Evolutionary conservation across 495 filamentous ascomycete species (phyloP), one percentile per base, ranked within the genome.

Genomic region (Penicillium waksmanii): DNA sequence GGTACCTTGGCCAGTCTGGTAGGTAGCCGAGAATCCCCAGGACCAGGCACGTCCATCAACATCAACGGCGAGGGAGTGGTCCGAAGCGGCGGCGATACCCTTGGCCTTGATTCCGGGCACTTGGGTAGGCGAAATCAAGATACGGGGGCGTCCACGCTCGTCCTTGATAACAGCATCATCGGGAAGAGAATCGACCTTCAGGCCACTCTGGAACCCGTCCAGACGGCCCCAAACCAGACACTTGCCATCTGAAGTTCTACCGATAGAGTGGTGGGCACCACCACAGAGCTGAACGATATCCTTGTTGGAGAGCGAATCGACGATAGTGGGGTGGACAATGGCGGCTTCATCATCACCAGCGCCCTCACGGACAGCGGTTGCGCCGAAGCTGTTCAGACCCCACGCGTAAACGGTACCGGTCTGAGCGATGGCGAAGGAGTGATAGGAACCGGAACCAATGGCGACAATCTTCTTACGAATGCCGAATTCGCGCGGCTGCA

Each of bases 341-440:
- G 79, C 77, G 33, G 85, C 82, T 54, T 80, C 81, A 56, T 87
- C 81, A 21, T 86, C 82, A 56, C 92, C 92, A 23, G 87, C 91
- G 49, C 84, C 82, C 12, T 85, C 82, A 12, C 79, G 77, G 53
- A 92, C 81, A 46, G 90, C 95, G 10, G 88, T 90, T 72, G 94
- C 87, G 48, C 87, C 89, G 68, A 89, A 96, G 69, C 87, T 91
- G 76, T 97, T 98, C 36, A 92, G 74, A 6, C 93, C 94, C 92
- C 93, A 98, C 19, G 87, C 80, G 73, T 84, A 94, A 56, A 95
- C 86, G 33, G 87, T 81, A 35, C 84, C 87, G 40, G 87, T 82
- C 18, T 82, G 78, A 73, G 89, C 86, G 58, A 96, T 80, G 43
- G 92, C 90, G 63, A 97, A 87, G 42, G 79, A 80, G 74, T 87